Evolutionary conservation across 2,329 filamentous ascomycete genomes (phyloP).

Genomic region (Calcarisporium arbuscula): DNA sequence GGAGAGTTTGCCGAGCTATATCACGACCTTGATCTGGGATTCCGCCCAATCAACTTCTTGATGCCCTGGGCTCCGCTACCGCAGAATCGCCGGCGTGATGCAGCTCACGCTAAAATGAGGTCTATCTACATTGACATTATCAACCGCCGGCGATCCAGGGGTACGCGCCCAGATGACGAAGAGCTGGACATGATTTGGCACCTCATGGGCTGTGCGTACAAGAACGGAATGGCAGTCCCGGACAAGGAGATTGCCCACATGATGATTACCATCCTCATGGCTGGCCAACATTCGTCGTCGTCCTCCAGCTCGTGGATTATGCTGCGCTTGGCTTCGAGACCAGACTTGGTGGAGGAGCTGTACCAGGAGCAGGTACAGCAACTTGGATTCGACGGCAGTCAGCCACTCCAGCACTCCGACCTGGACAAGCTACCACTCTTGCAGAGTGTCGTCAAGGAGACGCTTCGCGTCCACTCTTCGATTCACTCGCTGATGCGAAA

Average conservation of each 20-base stretch:
- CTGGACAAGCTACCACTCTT: conserved; percentile 56
- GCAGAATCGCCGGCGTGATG: conserved; percentile 66
- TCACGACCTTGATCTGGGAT: conserved; percentile 71
- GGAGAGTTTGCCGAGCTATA: conserved; percentile 68
- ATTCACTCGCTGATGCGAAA: conserved; percentile 70
- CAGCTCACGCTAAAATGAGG: conserved; percentile 64
- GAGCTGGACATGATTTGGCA: conserved; percentile 71
- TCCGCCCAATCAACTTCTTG: conserved; percentile 76
- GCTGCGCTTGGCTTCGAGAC: conserved; percentile 63
- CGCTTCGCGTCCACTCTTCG: conserved; percentile 62
- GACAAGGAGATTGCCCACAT: conserved; percentile 76
- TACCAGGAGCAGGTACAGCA: conserved; percentile 58
- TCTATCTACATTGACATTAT: conserved; percentile 68
- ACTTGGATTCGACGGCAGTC: conserved; percentile 42
- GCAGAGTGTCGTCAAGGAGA: conserved; percentile 63
- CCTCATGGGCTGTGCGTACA: conserved; percentile 71
- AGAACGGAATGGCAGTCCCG: conserved; percentile 60
- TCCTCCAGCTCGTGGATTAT: conserved; percentile 74
- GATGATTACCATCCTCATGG: conserved; percentile 84
- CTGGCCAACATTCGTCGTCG: conserved; percentile 74
- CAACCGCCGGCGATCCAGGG: conserved; percentile 48
- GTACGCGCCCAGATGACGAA: conserved; percentile 33
- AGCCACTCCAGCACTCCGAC: conserved; percentile 51
- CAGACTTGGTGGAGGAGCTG: conserved; percentile 64
- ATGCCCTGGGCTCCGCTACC: conserved; percentile 73